Base-by-base conservation (phyloP, 139 green algal genomes). In the Tetraselmis striata region DNA sequence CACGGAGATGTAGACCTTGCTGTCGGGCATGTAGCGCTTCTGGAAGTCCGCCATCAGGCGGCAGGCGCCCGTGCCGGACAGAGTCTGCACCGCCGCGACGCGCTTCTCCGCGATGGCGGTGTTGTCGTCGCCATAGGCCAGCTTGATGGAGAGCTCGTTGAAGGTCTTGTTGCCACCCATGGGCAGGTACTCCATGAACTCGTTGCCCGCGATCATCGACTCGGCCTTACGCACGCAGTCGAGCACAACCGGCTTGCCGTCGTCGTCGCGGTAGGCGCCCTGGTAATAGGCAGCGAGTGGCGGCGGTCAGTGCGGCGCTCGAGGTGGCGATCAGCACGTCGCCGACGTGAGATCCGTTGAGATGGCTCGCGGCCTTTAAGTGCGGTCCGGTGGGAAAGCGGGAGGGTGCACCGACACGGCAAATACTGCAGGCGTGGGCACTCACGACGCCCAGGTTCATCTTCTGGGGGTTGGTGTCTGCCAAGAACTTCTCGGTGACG, bases 391-490 rank as follows among this genome's bases (percentile, higher is more conserved):
- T n/a, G n/a, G n/a, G n/a, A n/a, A n/a, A n/a, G n/a, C n/a, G n/a
- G n/a, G n/a, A n/a, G n/a, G n/a, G n/a, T n/a, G n/a, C n/a, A n/a
- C n/a, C n/a, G n/a, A n/a, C n/a, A n/a, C n/a, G n/a, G n/a, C n/a
- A n/a, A n/a, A n/a, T n/a, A n/a, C n/a, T n/a, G n/a, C n/a, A n/a
- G n/a, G n/a, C n/a, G n/a, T n/a, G 32, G 58, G 79, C 31, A 85
- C 91, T 76, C 67, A 96, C 93, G 89, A 95, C 94, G 75, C 94
- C 95, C 18, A 98, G 84, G 88, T 98, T 98, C 29, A 98, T 96
- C 83, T 98, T 98, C 24, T 90, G 30, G 0, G 92, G 88, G 81
- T 92, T 91, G 5, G 76, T 81, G 81, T 98, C 94, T 0, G 91
- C 91, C 29, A 95, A 67, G 67, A 93, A 95, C 22, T 89, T 90